Conservation (phyloP, 1,284 basidiomycete genomes). For the Phellopilus nigrolimitatus region DNA sequence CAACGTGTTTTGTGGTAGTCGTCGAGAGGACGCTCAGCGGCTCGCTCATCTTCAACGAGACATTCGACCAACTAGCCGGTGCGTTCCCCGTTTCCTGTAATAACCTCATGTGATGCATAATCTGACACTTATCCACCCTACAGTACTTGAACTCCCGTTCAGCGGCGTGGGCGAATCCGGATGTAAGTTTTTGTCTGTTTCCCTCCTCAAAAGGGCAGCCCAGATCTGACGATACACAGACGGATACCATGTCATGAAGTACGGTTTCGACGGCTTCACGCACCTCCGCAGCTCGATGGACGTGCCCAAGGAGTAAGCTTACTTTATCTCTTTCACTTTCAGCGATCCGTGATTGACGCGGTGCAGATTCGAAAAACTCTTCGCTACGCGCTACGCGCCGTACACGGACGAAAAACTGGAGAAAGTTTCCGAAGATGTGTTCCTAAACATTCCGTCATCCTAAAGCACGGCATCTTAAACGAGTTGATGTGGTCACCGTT, state of each 20-base stretch:
- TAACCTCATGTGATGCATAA: no score
- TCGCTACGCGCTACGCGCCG: conserved; percentile 4
- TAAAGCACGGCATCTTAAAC: no score
- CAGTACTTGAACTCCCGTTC: conserved; percentile 42
- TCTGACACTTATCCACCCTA: neutral
- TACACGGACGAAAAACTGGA: conserved; percentile 1
- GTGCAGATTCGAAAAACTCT: neutral
- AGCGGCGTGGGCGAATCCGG: conserved; percentile 46
- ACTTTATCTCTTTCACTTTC: conserved; percentile 1
- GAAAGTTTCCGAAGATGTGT: no score
- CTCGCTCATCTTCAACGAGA: conserved; percentile 49
- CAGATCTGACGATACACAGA: conserved; percentile 30
- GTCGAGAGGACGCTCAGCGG: conserved; percentile 46
- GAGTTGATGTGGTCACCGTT: no score
- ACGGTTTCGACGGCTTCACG: no score
- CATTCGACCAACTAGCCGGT: conserved; percentile 43
- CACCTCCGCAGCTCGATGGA: conserved; percentile 40
- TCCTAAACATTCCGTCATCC: no score
- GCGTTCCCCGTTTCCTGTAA: conserved; percentile 23
- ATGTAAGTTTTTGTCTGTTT: conserved; percentile 28
- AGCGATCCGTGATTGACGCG: neutral
- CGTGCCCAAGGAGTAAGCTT: conserved; percentile 34
- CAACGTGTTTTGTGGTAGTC: conserved; percentile 41
- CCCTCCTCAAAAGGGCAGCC: neutral
- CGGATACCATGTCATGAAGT: conserved; percentile 41